Evolutionary conservation across 2,329 filamentous ascomycete species (phyloP).

Genomic region (Cladosporium sp.): DNA sequence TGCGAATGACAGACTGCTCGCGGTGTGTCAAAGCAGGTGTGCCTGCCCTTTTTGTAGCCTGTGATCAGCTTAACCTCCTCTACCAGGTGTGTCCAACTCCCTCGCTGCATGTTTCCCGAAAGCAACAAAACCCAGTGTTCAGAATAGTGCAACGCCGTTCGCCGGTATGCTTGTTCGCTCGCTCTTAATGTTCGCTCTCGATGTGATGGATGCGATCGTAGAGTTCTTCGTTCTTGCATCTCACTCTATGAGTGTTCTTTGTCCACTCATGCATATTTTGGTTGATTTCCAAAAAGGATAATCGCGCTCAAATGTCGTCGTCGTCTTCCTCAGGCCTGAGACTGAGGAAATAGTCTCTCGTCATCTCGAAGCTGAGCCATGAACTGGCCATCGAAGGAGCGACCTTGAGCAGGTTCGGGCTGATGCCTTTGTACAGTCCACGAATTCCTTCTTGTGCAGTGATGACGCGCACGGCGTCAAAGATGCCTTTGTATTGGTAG

Average conservation of each 20-base stretch:
- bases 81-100: not conserved
- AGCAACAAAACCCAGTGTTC: not conserved
- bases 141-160: not conserved
- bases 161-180: not conserved
- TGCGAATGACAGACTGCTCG: no score
- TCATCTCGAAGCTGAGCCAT: slow-evolving; percentile 96
- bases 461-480: slow-evolving; percentile 79
- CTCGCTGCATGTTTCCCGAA: slow-evolving; percentile 1
- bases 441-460: slow-evolving; percentile 74
- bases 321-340: slow-evolving; percentile 42
- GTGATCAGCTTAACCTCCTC: not conserved
- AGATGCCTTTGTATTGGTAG: slow-evolving; percentile 85
- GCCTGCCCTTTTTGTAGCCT: not conserved
- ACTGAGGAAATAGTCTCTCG: slow-evolving; percentile 75
- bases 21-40: not conserved
- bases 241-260: not conserved
- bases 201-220: not conserved
- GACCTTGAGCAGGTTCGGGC: slow-evolving; percentile 93
- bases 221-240: not conserved
- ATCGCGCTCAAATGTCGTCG: not conserved
- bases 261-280: not conserved
- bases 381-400: slow-evolving; percentile 98
- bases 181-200: not conserved
- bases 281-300: no score
- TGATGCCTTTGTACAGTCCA: slow-evolving; percentile 92